Conservation (phyloP, 2,329 filamentous ascomycete genomes). For the Stagonosporopsis chrysanthemi region DNA sequence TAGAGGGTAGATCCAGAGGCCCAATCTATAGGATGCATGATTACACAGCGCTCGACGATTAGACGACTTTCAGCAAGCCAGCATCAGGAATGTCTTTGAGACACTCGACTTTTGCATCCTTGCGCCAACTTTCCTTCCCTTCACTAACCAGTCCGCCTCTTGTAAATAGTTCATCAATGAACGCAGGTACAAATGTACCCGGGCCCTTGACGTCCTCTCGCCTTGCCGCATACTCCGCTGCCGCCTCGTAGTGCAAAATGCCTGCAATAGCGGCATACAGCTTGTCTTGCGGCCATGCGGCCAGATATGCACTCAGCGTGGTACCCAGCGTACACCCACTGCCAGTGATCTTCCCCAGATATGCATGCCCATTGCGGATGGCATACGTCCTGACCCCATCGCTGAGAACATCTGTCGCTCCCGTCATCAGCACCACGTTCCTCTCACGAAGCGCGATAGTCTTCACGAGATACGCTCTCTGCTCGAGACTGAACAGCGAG, state of each 20-base stretch:
- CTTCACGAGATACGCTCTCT: conserved; percentile 69
- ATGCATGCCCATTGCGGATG: conserved; percentile 78
- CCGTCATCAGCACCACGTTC: conserved; percentile 83
- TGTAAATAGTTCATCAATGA: conserved; percentile 74
- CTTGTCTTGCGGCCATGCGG: conserved; percentile 47
- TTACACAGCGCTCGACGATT: background rate
- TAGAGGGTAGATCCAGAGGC: background rate
- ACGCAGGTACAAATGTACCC: conserved; percentile 84
- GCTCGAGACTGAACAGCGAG: conserved; percentile 60
- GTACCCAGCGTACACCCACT: conserved; percentile 85
- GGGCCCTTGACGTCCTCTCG: conserved; percentile 74
- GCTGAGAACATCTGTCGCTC: conserved; percentile 76
- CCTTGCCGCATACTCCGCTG: conserved; percentile 70
- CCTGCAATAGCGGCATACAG: conserved; percentile 77
- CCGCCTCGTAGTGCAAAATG: conserved; percentile 79
- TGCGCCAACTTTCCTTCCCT: conserved; percentile 19
- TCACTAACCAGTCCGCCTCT: conserved; percentile 23
- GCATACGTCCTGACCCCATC: conserved; percentile 74
- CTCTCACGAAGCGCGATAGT: conserved; percentile 72
- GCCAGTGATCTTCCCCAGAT: conserved; percentile 75
- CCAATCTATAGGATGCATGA: too few relatives aligned
- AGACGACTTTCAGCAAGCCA: conserved; percentile 28
- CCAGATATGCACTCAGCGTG: conserved; percentile 76
- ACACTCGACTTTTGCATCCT: conserved; percentile 26
- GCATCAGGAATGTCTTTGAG: conserved; percentile 30